Evolutionary conservation across 2,329 filamentous ascomycete species (phyloP).

Genomic region (Aureobasidium zeae): DNA sequence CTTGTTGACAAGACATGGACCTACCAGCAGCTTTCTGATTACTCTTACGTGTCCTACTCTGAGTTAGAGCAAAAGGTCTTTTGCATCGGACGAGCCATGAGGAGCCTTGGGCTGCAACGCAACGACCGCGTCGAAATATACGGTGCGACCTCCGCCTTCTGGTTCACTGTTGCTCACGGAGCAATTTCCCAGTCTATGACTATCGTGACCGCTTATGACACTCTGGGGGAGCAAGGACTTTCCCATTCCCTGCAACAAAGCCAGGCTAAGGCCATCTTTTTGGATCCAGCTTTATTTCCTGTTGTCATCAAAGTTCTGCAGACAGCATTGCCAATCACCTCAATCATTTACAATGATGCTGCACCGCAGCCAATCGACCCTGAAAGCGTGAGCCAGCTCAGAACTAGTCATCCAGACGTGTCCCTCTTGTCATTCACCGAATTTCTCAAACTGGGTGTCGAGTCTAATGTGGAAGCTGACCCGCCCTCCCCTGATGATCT

Average conservation of each 20-base stretch:
- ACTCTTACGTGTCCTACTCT: slow-evolving; percentile 66
- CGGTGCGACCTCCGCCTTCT: slow-evolving; percentile 72
- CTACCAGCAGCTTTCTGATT: slow-evolving; percentile 74
- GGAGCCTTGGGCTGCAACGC: slow-evolving; percentile 60
- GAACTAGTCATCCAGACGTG: slow-evolving; percentile 43
- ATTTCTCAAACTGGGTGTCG: slow-evolving; percentile 46
- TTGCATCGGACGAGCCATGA: slow-evolving; percentile 62
- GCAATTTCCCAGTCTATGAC: slow-evolving; percentile 67
- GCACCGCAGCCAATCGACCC: slow-evolving; percentile 40
- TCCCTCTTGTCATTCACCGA: slow-evolving; percentile 49
- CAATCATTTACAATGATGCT: slow-evolving; percentile 52
- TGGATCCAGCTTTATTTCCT: slow-evolving; percentile 65
- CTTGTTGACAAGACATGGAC: slow-evolving; percentile 87
- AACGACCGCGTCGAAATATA: slow-evolving; percentile 69
- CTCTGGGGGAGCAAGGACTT: slow-evolving; percentile 73
- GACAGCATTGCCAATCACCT: slow-evolving; percentile 46
- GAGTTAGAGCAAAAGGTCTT: slow-evolving; percentile 66
- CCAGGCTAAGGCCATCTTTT: slow-evolving; percentile 70
- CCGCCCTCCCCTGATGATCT: slow-evolving; percentile 67
- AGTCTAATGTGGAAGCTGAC: slow-evolving; percentile 60
- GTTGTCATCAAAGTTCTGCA: slow-evolving; percentile 46
- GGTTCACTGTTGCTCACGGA: slow-evolving; percentile 62
- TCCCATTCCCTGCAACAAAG: slow-evolving; percentile 80
- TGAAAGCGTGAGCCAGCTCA: slow-evolving; percentile 46
- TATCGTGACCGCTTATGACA: slow-evolving; percentile 92